Evolutionary conservation across 768 basidiomycete genomes (phyloP), one percentile per base, ranked within the genome.

Genomic region (Mycena chlorophos): DNA sequence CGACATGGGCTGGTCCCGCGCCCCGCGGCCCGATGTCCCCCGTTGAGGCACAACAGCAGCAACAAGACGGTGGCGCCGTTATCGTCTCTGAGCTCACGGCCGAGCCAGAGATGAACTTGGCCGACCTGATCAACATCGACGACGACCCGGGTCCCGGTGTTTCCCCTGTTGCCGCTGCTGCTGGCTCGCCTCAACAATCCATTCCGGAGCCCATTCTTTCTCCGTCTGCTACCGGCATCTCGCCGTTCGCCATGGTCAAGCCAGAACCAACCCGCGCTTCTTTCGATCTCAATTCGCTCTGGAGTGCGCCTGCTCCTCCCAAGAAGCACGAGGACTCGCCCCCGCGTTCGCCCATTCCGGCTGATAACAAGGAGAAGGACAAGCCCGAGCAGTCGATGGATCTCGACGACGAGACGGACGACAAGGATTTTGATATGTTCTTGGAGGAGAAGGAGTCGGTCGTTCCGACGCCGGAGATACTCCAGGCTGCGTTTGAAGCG

Each of bases 401-500:
- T 63, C 71, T 71, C 37, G 77, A 75, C 39, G 63, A 61, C 48
- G 81, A 78, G 56, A 78, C 85, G 10, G 84, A 85, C 51, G 91
- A 92, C 69, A 82, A 85, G 58, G 91, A 92, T 68, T 92, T 94
- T 64, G 91, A 93, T 62, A 89, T 92, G 85, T 87, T 92, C 65
- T 71, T 94, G 34, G 82, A 84, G 54, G 84, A 88, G 55, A 82
- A 86, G 57, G 80, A 82, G 16, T 69, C 76, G 26, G 75, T 78
- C 1, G 57, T 63, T 3, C 62, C 69, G 34, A 64, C 61, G 34
- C 54, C 76, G 16, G 79, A 79, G 51, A 75, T 71, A 19, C 74
- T 77, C 42, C 77, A 81, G 56, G 76, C 74, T 19, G 69, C 69
- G 13, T 83, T 89, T 61, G 81, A 86, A 52, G 75, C 73, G n/a